Evolutionary conservation across 768 basidiomycete genomes (phyloP).

Genomic region (Russula virescens): DNA sequence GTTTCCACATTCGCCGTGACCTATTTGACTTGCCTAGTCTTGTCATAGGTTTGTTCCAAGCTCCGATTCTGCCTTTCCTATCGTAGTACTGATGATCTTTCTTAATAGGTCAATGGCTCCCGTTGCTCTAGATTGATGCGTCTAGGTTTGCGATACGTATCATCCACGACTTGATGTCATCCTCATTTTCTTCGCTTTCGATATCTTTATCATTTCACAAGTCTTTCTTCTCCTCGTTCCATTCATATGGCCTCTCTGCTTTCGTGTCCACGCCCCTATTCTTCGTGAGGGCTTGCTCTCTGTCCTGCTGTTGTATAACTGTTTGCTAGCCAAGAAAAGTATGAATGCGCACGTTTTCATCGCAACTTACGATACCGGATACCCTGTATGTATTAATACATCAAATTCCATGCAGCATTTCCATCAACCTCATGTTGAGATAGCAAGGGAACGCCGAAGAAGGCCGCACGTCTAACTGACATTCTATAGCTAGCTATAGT

Average conservation of each 20-base stretch:
- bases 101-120: conserved; percentile 76
- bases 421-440: too few relatives aligned
- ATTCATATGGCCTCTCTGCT: background rate
- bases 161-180: background rate
- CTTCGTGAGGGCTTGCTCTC: background rate
- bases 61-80: background rate
- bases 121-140: conserved; percentile 50
- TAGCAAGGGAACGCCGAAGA: too few relatives aligned
- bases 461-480: too few relatives aligned
- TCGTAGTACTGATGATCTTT: background rate
- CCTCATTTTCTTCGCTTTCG: background rate
- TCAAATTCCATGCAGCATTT: too few relatives aligned
- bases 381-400: too few relatives aligned
- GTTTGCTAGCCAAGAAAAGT: background rate
- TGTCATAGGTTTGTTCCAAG: conserved; percentile 60
- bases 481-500: too few relatives aligned
- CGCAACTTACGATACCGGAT: background rate
- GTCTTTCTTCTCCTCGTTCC: background rate
- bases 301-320: conserved; percentile 7
- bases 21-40: conserved; percentile 86
- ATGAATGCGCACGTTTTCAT: background rate
- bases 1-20: conserved; percentile 92
- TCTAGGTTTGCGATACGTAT: background rate
- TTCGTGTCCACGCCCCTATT: background rate
- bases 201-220: conserved; percentile 20